Base-by-base conservation (phyloP, 2,329 filamentous ascomycete genomes). In the Trichoderma aggressivum region DNA sequence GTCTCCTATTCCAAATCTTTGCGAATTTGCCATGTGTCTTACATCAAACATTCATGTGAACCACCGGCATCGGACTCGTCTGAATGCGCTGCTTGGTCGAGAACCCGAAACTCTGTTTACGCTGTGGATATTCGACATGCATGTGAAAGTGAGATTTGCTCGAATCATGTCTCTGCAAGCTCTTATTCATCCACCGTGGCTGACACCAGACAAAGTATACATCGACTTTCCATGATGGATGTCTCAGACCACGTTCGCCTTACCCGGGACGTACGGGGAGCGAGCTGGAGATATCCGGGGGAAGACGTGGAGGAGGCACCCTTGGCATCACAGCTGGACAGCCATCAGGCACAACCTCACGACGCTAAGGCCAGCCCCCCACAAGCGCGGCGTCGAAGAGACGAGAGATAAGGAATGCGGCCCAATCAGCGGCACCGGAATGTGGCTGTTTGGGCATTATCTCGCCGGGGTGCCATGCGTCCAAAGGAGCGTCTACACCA, bases 371-470 rank as follows among this genome's bases (percentile, higher is more conserved):
- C 30, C 32, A 60, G 55, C 53, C 70, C 63, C 70, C 56, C 70
- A 71, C 70, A 55, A 58, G 64, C 69, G 73, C 70, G 70, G 71
- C 74, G 18, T 74, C 74, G 26, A 28, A 28, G 26, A 28, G 26
- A 28, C 74, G 74, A 78, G 73, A 78, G 77, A 79, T 79, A 79
- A 79, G 77, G 63, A 68, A 60, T 69, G 59, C 55, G 26, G 39
- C 14, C 78, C 78, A 79, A 79, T 79, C 68, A 78, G 32, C 61
- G 8, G 12, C 56, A 11, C 36, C 24, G 8, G 36, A 34, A 21
- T 53, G 50, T 14, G 16, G 55, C 36, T 59, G n/a, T 30, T 12
- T 39, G 18, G 4, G 18, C 34, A 64, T 30, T 65, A 70, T 74
- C 72, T 67, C 32, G 26, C 63, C 50, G 39, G 69, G 65, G 63